phyloP scores from a whole-genome alignment of 1,284 basidiomycete genomes.

The Trichosporon sp. region DNA sequence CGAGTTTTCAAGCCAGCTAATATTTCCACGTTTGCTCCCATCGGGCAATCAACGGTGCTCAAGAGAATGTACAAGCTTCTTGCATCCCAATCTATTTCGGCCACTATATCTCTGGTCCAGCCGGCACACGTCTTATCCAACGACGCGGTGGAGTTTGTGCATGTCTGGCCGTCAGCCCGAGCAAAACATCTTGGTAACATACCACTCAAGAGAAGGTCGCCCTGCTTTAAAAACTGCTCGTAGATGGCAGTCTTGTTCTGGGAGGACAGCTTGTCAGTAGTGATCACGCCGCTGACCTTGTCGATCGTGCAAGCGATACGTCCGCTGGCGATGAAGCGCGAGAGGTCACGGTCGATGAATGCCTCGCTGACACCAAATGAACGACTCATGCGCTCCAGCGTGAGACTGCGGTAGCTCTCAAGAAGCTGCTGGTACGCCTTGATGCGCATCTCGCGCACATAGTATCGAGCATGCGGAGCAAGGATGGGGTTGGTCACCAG shows the following conservation, averaged over 20 bases:
- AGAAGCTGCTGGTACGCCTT: constrained; percentile 90
- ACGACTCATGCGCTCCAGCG: constrained; percentile 78
- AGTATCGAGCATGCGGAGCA: constrained; percentile 83
- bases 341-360: constrained; percentile 88
- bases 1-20: not conserved
- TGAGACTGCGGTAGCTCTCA: constrained; percentile 87
- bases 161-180: constrained; percentile 45
- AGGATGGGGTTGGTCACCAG: constrained; percentile 84
- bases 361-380: constrained; percentile 89
- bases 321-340: constrained; percentile 89
- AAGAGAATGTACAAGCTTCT: not conserved
- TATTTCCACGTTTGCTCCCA: no score
- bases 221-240: constrained; percentile 83
- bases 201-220: constrained; percentile 80
- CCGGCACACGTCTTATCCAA: constrained; percentile 41
- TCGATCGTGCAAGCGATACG: constrained; percentile 89
- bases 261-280: constrained; percentile 82
- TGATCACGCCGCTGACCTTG: constrained; percentile 89
- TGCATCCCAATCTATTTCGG: not conserved
- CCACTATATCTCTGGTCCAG: not conserved
- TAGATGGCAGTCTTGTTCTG: constrained; percentile 83
- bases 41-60: no score
- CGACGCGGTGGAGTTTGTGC: constrained; percentile 55
- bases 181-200: constrained; percentile 30
- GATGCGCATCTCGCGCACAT: constrained; percentile 95